These are phyloP conservation scores for Agaricales sp. DNA, from an alignment of 1,284 basidiomycete species.

Conservation along the genomic window DNA sequence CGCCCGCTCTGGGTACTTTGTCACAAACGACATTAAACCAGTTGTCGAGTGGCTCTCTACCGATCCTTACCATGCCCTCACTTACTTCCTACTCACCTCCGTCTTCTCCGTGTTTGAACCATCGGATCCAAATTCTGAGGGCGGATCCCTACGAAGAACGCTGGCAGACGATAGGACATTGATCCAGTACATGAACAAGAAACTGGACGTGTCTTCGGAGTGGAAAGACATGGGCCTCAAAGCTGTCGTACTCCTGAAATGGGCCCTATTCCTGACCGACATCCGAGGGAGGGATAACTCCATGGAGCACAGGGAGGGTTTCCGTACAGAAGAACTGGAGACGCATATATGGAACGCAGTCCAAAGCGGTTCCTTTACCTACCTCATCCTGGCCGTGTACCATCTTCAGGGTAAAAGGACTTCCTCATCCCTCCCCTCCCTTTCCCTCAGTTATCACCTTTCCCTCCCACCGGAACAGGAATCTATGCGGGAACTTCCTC, in stretches of 20 bases:
- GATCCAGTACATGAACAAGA: conserved; percentile 46
- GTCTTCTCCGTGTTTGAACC: conserved; percentile 63
- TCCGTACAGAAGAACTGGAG: conserved; percentile 73
- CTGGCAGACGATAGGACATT: conserved; percentile 35
- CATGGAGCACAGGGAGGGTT: conserved; percentile 55
- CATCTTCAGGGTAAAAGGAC: conserved; percentile 39
- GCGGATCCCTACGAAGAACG: conserved; percentile 31
- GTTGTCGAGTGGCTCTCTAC: conserved; percentile 58
- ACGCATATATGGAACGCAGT: conserved; percentile 75
- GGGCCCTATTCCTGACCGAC: conserved; percentile 79
- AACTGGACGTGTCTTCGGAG: conserved; percentile 35
- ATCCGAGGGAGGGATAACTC: conserved; percentile 57
- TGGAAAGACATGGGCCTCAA: conserved; percentile 75
- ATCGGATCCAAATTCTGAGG: conserved; percentile 39
- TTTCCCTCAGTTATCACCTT: conserved; percentile 31
- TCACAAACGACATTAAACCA: conserved; percentile 44
- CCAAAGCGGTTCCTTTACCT: conserved; percentile 76
- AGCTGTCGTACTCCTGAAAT: conserved; percentile 72
- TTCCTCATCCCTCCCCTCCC: conserved; percentile 31
- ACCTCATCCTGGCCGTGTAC: conserved; percentile 48
- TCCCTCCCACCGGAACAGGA: conserved; percentile 35
- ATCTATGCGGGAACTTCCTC: conserved; percentile 47
- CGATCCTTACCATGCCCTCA: conserved; percentile 55
- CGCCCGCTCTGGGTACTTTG: conserved; percentile 52
- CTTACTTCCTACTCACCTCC: conserved; percentile 63